Conservation (phyloP, 2,329 filamentous ascomycete genomes). For the Exophiala lecanii-corni region DNA sequence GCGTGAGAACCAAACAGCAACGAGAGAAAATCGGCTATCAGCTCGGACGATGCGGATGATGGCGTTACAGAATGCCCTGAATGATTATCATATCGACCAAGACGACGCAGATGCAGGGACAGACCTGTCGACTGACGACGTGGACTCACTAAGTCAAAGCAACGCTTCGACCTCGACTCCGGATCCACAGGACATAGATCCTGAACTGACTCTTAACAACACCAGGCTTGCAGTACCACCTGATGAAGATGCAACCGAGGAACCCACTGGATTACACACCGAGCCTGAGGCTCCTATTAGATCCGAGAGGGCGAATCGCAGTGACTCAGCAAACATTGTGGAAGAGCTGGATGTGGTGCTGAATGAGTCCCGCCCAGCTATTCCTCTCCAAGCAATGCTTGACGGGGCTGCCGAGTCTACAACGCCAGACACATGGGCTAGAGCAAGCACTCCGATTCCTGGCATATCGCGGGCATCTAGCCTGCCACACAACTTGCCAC, state of each 20-base stretch:
- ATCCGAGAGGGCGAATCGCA: too few relatives aligned
- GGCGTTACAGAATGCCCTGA: constrained; percentile 15
- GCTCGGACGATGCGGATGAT: constrained; percentile 8
- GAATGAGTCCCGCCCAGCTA: background rate
- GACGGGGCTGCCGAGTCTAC: too few relatives aligned
- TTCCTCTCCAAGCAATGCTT: too few relatives aligned
- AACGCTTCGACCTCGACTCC: constrained; percentile 20
- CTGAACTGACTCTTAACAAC: too few relatives aligned
- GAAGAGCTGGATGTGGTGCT: background rate
- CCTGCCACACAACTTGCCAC: constrained; percentile 10
- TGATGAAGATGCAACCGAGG: too few relatives aligned
- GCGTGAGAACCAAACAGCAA: background rate
- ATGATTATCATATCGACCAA: constrained; percentile 17
- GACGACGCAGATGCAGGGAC: constrained; percentile 13
- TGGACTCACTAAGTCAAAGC: constrained; percentile 5
- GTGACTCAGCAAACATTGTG: background rate
- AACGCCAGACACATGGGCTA: background rate
- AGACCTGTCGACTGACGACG: constrained; percentile 13
- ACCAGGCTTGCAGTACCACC: too few relatives aligned
- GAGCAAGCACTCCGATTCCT: constrained; percentile 11
- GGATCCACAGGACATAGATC: constrained; percentile 13
- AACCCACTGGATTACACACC: too few relatives aligned
- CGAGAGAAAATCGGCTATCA: constrained; percentile 2
- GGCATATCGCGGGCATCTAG: constrained; percentile 19
- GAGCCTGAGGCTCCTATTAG: too few relatives aligned